Evolutionary conservation across 768 basidiomycete species (phyloP), one percentile per base, ranked within the genome.

Genomic region (Boletellus sp.): DNA sequence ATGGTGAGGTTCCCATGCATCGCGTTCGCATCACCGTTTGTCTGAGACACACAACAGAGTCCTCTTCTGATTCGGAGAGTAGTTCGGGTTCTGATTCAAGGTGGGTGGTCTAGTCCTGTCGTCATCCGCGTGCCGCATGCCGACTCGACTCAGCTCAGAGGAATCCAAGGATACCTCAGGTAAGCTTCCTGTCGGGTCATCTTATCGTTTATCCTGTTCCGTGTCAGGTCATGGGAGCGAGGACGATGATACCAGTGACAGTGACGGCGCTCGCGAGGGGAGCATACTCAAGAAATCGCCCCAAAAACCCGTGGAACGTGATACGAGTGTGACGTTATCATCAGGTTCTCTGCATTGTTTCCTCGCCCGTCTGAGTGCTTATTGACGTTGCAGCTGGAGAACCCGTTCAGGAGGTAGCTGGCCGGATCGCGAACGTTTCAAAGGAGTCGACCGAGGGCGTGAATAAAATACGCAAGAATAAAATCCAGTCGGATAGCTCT

Each of bases 241-340:
- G 7, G 41, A n/a, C 8, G 49, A 52, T 19, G 47, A 45, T 46
- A 48, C 52, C 37, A 53, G 53, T 31, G 56, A 55, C 16, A 45
- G 45, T 16, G 51, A 51, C 11, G 56, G 51, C 34, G 52, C 42
- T 28, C 39, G 50, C n/a, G 26, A 49, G 22, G 47, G 6, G 13
- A 20, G 31, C 12, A 24, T n/a, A 23, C 26, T 24, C 44, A 51
- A 51, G 36, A 35, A 46, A 41, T 19, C 16, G 19, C 53, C 52
- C 11, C 28, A 10, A 19, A 60, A 56, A 38, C 22, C 34, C 15
- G 40, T 17, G 4, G 61, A 64, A 19, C 68, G 71, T 42, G 73
- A 71, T 42, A 71, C 74, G 3, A 77, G 74, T 53, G 63, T 45
- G 22, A 78, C 74, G 8, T 56, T 75, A 41, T 69, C 72, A 20